Evolutionary conservation across 1,139 yeast genomes (phyloP).

Genomic region (Arxiozyma bovina): DNA sequence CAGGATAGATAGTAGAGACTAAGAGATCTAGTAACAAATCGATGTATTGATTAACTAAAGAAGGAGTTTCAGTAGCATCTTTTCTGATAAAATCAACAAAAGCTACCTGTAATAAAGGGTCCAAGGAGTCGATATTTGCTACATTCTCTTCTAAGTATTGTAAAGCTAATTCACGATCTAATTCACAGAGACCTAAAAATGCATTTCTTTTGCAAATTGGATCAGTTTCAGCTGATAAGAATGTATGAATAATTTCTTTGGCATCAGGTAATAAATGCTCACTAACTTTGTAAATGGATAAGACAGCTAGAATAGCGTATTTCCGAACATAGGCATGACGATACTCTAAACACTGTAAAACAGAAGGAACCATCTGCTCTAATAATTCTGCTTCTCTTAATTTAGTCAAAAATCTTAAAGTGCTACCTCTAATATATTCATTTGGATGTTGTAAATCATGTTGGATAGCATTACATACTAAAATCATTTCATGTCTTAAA

Average conservation of each 20-base stretch:
- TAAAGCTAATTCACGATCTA: conserved; percentile 80
- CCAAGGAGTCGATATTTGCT: conserved; percentile 55
- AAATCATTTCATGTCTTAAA: conserved; percentile 95
- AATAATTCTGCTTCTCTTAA: conserved; percentile 86
- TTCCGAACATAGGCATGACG: conserved; percentile 97
- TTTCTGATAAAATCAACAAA: conserved; percentile 85
- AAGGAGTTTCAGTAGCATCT: conserved; percentile 60
- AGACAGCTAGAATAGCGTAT: conserved; percentile 89
- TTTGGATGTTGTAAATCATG: conserved; percentile 97
- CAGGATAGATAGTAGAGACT: conserved; percentile 58
- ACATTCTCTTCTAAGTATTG: conserved; percentile 69
- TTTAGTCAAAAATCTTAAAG: conserved; percentile 83
- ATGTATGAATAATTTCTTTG: conserved; percentile 66
- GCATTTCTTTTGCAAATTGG: conserved; percentile 95
- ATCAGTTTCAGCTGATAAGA: conserved; percentile 76
- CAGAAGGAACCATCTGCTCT: conserved; percentile 92
- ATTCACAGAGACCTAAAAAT: conserved; percentile 73
- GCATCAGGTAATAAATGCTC: conserved; percentile 93
- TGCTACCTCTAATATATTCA: conserved; percentile 92
- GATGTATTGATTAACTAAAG: conserved; percentile 62
- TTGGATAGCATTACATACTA: conserved; percentile 95
- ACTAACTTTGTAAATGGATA: conserved; percentile 72
- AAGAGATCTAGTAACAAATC: conserved; percentile 65
- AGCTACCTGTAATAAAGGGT: conserved; percentile 79
- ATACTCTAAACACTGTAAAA: conserved; percentile 84